Base-by-base conservation (phyloP, 768 basidiomycete species). In the Lactarius hatsudake region DNA sequence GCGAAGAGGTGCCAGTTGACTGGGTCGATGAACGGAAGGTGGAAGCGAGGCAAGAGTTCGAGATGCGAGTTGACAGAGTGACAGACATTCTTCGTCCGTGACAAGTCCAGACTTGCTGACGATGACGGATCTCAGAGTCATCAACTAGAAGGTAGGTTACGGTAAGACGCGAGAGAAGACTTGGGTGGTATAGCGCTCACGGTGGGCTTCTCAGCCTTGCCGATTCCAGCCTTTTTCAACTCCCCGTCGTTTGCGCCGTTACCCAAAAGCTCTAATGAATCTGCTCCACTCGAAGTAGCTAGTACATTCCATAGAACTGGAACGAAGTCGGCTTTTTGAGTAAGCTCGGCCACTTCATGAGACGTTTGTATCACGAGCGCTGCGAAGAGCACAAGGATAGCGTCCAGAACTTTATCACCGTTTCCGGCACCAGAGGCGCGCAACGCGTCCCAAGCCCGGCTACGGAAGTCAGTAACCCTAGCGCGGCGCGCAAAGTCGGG, bases 401-500 rank as follows among this genome's bases (percentile, higher is more conserved):
- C 79, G 70, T 93, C 89, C 38, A 93, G 75, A 28, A 92, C 84
- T 72, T 89, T 91, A 69, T 90, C 86, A 7, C 81, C 83, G 48
- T 76, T 76, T 1, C 87, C 87, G 18, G 82, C 88, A 3, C 86
- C 87, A 2, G 87, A 85, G 9, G 77, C 79, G 53, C 80, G 73
- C 43, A 93, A 79, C 13, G 85, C 80, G 62, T 88, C 85, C 90
- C 90, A 94, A 2, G 89, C 86, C 45, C 82, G 83, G 17, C 78
- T 76, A 32, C 87, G 81, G 66, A 93, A 91, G 72, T 93, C 91
- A 0, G 90, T 85, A 0, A 88, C 86, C 70, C 87, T 90, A 3
- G 91, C 90, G 71, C 89, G 89, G 5, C 92, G 86, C n/a, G 85
- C 80, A 72, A 94, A 94, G 13, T 91, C 90, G 1, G 76, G 62